phyloP scores from a whole-genome alignment of 2,329 filamentous ascomycete genomes.

The Calonectria naviculata region DNA sequence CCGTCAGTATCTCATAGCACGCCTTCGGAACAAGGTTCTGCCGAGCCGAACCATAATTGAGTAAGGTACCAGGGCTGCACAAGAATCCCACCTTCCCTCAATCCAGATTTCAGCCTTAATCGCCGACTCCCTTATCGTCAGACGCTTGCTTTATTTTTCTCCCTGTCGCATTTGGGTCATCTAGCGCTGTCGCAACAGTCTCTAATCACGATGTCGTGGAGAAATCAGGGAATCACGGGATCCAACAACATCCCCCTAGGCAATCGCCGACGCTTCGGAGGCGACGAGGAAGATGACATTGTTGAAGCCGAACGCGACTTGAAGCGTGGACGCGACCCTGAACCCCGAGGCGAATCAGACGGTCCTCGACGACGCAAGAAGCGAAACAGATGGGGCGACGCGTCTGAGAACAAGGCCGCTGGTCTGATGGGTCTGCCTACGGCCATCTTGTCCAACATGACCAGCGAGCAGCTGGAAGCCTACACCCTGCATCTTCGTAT shows the following conservation, averaged over 20 bases:
- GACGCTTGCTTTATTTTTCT: slow-evolving; percentile 16
- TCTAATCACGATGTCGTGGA: slow-evolving; percentile 69
- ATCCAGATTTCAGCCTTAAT: neutral
- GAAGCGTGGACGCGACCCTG: slow-evolving; percentile 94
- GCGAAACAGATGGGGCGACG: slow-evolving; percentile 98
- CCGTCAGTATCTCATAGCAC: neutral
- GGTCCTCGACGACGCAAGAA: slow-evolving; percentile 94
- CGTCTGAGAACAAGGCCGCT: slow-evolving; percentile 97
- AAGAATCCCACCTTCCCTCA: slow-evolving; percentile 14
- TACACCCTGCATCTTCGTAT: slow-evolving; percentile 97
- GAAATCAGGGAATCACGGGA: slow-evolving; percentile 88
- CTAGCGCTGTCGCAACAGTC: neutral
- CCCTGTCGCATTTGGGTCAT: slow-evolving; percentile 14
- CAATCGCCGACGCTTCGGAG: slow-evolving; percentile 82
- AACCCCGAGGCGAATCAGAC: slow-evolving; percentile 76
- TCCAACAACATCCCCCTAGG: slow-evolving; percentile 98
- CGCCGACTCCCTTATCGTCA: neutral
- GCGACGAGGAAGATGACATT: slow-evolving; percentile 58
- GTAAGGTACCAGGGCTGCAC: neutral
- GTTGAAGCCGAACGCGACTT: slow-evolving; percentile 58
- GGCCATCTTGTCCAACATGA: slow-evolving; percentile 97
- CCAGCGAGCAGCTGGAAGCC: slow-evolving; percentile 95
- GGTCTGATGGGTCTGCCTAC: slow-evolving; percentile 98
- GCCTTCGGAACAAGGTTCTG: slow-evolving; percentile 1
- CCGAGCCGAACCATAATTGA: slow-evolving; percentile 1